Base-by-base conservation (phyloP, 2,329 filamentous ascomycete genomes). In the Ophiostoma ips region DNA sequence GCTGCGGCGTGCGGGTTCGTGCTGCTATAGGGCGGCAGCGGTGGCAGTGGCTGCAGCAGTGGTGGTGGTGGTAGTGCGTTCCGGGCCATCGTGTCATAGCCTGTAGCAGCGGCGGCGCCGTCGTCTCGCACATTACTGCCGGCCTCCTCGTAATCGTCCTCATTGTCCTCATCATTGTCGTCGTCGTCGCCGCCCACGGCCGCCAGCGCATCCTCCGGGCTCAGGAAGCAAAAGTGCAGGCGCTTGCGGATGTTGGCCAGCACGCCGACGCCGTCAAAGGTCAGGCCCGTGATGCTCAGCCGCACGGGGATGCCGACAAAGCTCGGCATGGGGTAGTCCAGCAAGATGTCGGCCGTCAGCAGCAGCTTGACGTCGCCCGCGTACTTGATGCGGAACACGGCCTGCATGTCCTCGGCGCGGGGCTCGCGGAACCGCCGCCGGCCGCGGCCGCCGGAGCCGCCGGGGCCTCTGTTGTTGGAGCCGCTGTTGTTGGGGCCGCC, bases 301-400 rank as follows among this genome's bases (percentile, higher is more conserved):
- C 92, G 90, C 44, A 98, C 75, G 1, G 92, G 92, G 54, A 98
- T 90, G 12, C 89, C 88, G 2, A 96, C 90, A 61, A 98, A 98
- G 68, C 87, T 94, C 37, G 89, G 89, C 87, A 96, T 96, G 1
- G 92, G 92, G 63, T 98, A 98, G 66, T 98, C 92, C 33, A 98
- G 80, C 31, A 96, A 72, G 38, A 98, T 95, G 66, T 96, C 89
- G 1, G 92, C 89, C 21, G 92, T 96, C 46, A 98, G 72, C 54
- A 88, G 87, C 51, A 98, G 76, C 57, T 82, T 81, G 52, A 98
- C 76, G 61, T 95, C 84, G 31, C 92, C 92, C 2, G 83, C 78
- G 65, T 98, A 98, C 50, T 81, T 81, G 53, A 94, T 89, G 56
- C 89, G 83, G 60, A 94, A 90, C 6, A 96, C 84, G 46, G 94